These are phyloP conservation scores for Trichophyton benhamiae DNA, from an alignment of 2,329 filamentous ascomycete genomes.

Conservation along the genomic window DNA sequence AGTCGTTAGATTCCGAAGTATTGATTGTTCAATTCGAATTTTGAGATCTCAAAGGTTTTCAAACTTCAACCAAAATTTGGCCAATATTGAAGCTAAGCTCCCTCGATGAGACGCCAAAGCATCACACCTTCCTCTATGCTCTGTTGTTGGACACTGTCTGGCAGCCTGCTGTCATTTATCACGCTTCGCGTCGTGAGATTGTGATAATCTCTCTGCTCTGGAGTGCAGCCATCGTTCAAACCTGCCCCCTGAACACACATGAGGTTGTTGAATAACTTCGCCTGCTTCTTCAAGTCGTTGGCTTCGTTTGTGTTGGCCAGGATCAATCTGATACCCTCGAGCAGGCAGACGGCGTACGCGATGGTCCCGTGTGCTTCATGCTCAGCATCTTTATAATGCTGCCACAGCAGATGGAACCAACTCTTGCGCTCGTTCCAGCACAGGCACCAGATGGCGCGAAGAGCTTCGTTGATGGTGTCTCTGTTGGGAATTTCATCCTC, in stretches of 20 bases:
- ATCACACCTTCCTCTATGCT: not conserved
- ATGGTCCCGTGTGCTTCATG: not conserved
- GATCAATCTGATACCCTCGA: not conserved
- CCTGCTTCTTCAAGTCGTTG: not conserved
- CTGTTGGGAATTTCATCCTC: not conserved
- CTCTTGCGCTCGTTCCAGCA: not conserved
- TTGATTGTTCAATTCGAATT: too few relatives aligned
- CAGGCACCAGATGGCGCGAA: not conserved
- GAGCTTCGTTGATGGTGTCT: not conserved
- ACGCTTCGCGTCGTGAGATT: too few relatives aligned
- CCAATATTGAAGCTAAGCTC: not conserved
- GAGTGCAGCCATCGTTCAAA: too few relatives aligned
- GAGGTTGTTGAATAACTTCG: not conserved
- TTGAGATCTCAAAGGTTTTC: too few relatives aligned
- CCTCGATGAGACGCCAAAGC: not conserved
- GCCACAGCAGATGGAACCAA: slow-evolving; percentile 2
- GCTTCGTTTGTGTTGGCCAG: not conserved
- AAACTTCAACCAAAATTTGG: too few relatives aligned
- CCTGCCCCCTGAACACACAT: too few relatives aligned
- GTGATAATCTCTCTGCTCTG: too few relatives aligned
- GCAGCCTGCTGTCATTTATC: not conserved
- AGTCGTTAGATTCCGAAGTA: too few relatives aligned
- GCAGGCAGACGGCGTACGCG: not conserved
- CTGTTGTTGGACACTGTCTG: not conserved
- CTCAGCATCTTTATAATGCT: not conserved